Conservation (phyloP, 1,284 basidiomycete genomes). For the Malassezia sympodialis region DNA sequence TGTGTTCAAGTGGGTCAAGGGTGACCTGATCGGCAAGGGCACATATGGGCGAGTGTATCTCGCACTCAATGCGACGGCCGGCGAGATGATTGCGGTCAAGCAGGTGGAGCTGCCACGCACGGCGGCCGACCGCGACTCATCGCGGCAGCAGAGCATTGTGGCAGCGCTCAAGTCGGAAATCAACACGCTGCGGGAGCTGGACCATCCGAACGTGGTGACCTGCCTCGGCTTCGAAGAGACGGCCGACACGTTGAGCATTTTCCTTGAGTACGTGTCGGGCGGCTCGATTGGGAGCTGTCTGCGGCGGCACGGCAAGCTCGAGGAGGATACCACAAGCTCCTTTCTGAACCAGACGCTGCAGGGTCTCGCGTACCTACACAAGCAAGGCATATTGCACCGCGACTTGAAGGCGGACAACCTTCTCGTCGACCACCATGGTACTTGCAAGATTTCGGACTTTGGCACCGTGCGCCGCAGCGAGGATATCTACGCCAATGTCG, state of each 20-base stretch:
- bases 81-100: constrained; percentile 99
- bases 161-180: constrained; percentile 88
- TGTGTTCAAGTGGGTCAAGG: constrained; percentile 97
- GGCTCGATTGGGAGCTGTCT: constrained; percentile 89
- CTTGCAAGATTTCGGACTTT: constrained; percentile 97
- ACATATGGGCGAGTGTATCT: constrained; percentile 94
- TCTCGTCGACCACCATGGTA: constrained; percentile 79
- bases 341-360: constrained; percentile 85
- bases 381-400: constrained; percentile 80
- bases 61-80: constrained; percentile 91
- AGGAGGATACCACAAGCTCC: constrained; percentile 80
- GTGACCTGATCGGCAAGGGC: constrained; percentile 90
- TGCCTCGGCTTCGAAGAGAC: constrained; percentile 89
- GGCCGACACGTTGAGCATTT: constrained; percentile 83
- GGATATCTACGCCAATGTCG: constrained; percentile 71
- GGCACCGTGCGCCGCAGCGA: constrained; percentile 51
- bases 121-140: constrained; percentile 75
- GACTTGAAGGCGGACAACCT: constrained; percentile 98
- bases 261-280: constrained; percentile 68
- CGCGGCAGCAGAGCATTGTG: constrained; percentile 72
- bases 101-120: constrained; percentile 92
- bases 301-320: constrained; percentile 81
- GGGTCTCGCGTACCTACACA: constrained; percentile 87
- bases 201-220: constrained; percentile 92
- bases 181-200: constrained; percentile 81